phyloP scores from a whole-genome alignment of 129 eudicot species.

The Cynara cardunculus region DNA sequence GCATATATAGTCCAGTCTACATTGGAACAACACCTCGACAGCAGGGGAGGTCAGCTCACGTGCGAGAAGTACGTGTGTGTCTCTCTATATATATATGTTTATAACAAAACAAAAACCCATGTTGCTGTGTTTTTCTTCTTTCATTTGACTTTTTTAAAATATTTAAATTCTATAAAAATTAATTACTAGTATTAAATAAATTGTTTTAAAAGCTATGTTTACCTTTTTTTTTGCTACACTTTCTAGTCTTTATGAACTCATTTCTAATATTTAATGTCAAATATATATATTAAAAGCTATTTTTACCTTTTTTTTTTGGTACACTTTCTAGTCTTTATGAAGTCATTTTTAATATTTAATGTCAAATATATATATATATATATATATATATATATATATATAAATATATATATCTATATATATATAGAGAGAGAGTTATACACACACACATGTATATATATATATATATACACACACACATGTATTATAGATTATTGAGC shows the following conservation, averaged over 20 bases:
- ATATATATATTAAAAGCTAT: neutral
- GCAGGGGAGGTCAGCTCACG: slow-evolving; percentile 16
- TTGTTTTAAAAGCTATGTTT: neutral
- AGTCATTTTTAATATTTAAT: neutral
- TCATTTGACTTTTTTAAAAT: neutral
- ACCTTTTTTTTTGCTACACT: neutral
- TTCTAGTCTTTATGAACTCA: neutral
- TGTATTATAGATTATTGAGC: no score
- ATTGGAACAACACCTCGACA: slow-evolving; percentile 20
- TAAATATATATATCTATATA: no score
- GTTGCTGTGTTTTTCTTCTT: neutral
- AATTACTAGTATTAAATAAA: neutral
- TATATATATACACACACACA: no score
- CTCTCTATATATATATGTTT: neutral
- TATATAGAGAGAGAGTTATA: no score
- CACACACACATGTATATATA: no score
- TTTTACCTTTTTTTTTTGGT: neutral
- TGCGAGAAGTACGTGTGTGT: slow-evolving; percentile 15
- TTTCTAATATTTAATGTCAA: neutral
- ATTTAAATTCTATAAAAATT: no score
- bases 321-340: neutral
- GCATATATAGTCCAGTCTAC: neutral
- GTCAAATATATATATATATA: neutral
- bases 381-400: no score
- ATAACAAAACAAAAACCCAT: neutral